Percentiles rank a stretch among this genome's conserved stretches.
Conservation (phyloP, 345 rosid species). For the Arabidopsis thaliana region DNA sequence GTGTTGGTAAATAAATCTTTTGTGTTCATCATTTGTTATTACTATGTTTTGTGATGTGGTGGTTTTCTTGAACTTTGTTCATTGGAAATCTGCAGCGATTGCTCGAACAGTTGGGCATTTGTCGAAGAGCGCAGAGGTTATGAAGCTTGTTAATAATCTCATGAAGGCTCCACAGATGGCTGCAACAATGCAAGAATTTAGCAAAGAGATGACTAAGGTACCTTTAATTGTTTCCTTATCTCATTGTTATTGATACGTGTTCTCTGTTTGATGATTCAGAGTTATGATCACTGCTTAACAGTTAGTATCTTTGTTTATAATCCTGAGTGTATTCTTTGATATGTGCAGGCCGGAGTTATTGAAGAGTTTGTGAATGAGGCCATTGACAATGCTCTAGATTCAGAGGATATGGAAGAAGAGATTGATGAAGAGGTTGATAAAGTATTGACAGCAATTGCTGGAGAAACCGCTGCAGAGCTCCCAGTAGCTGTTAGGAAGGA, state of each 20-base stretch:
- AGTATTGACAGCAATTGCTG: constrained; percentile 89
- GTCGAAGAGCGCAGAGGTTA: constrained; percentile 91
- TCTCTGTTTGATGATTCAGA: constrained; percentile 3
- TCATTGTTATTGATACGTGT: background rate
- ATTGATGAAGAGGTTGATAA: constrained; percentile 93
- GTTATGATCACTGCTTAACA: background rate
- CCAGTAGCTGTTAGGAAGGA: constrained; percentile 85
- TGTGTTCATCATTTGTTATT: background rate
- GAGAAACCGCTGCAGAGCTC: constrained; percentile 92
- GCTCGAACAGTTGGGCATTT: constrained; percentile 92
- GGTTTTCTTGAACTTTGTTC: background rate
- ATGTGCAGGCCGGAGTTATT: constrained; percentile 79
- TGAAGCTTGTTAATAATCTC: constrained; percentile 92
- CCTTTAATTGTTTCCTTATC: background rate
- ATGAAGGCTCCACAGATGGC: constrained; percentile 97
- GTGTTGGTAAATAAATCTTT: constrained; percentile 63
- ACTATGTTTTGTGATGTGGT: background rate
- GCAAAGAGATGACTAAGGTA: constrained; percentile 96
- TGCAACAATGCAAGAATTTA: constrained; percentile 87
- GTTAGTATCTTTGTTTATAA: background rate
- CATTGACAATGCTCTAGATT: constrained; percentile 74
- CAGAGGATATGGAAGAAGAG: constrained; percentile 93
- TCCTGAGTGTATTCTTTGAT: constrained; percentile 15
- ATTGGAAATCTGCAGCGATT: constrained; percentile 61
- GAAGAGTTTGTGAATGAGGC: constrained; percentile 90